Percentiles rank a stretch among this genome's conserved stretches.
Evolutionary conservation across 2,329 filamentous ascomycete species (phyloP).

Genomic region (Fusarium denticulatum): DNA sequence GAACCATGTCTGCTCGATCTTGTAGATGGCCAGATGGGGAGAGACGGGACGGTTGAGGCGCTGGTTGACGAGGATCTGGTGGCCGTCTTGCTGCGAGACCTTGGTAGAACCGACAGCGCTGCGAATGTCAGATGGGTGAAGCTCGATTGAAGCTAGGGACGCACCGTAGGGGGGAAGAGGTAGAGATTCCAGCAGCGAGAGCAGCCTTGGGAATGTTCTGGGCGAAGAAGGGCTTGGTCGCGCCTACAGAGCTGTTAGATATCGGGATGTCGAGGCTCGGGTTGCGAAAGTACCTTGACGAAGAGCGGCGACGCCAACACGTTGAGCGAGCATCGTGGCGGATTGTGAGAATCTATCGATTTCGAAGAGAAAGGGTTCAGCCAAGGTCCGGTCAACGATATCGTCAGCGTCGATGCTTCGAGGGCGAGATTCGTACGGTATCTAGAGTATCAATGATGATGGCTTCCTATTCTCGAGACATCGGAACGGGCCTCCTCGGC

Average conservation of each 20-base stretch:
- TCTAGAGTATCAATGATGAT: slow-evolving; percentile 35
- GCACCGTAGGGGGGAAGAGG: slow-evolving; percentile 59
- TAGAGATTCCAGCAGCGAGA: slow-evolving; percentile 54
- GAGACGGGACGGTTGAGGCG: slow-evolving; percentile 83
- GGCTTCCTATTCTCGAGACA: slow-evolving; percentile 30
- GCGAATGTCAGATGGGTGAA: slow-evolving; percentile 1
- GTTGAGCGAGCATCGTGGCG: slow-evolving; percentile 64
- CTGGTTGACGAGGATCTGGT: slow-evolving; percentile 80
- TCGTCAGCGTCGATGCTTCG: slow-evolving; percentile 36
- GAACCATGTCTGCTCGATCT: slow-evolving; percentile 86
- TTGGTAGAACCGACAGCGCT: slow-evolving; percentile 60
- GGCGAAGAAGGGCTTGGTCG: slow-evolving; percentile 58
- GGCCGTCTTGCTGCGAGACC: slow-evolving; percentile 62
- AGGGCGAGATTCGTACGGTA: slow-evolving; percentile 1
- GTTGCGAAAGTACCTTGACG: slow-evolving; percentile 60
- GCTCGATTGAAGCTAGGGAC: slow-evolving; percentile 11
- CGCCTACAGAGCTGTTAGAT: slow-evolving; percentile 44
- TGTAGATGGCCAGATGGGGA: slow-evolving; percentile 88
- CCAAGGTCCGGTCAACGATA: slow-evolving; percentile 34
- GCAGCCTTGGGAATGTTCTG: slow-evolving; percentile 60
- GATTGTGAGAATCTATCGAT: background rate
- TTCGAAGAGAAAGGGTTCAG: slow-evolving; percentile 9
- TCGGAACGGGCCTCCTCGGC: slow-evolving; percentile 48
- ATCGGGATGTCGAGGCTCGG: slow-evolving; percentile 21
- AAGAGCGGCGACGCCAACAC: slow-evolving; percentile 67